A percentile compares a stretch with the other conserved stretches of the same genome.
Conservation (phyloP, 306 rosid genomes). For the Lathyrus oleraceus region DNA sequence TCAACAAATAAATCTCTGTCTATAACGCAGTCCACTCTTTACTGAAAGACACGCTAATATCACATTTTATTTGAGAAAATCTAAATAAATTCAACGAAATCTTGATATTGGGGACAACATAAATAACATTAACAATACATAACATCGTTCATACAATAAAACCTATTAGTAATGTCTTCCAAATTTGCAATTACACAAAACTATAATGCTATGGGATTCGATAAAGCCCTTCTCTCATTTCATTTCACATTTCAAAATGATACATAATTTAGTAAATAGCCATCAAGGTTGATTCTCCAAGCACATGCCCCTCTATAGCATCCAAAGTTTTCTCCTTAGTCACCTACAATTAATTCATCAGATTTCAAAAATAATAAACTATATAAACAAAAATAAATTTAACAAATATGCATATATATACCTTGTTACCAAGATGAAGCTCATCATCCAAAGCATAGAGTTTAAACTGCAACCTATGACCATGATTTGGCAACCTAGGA, state of each 20-base stretch:
- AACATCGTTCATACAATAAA: neutral
- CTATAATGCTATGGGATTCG: neutral
- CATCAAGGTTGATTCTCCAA: slow-evolving; percentile 61
- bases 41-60: too few relatives aligned
- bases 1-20: too few relatives aligned
- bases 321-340: slow-evolving; percentile 78
- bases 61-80: too few relatives aligned
- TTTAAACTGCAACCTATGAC: slow-evolving; percentile 68
- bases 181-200: neutral
- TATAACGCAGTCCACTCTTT: too few relatives aligned
- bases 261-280: slow-evolving; percentile 53
- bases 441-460: slow-evolving; percentile 77
- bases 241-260: slow-evolving; percentile 5
- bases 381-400: neutral
- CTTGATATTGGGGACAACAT: too few relatives aligned
- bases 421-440: slow-evolving; percentile 73
- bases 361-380: neutral
- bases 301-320: slow-evolving; percentile 59
- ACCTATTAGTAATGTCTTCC: neutral
- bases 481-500: slow-evolving; percentile 62
- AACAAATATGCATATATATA: neutral
- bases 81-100: too few relatives aligned
- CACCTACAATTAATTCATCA: slow-evolving; percentile 41
- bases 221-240: neutral
- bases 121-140: too few relatives aligned